Evolutionary conservation across 768 basidiomycete species (phyloP), one percentile per base, ranked within the genome.

Genomic region (Candolleomyces aberdarensis): DNA sequence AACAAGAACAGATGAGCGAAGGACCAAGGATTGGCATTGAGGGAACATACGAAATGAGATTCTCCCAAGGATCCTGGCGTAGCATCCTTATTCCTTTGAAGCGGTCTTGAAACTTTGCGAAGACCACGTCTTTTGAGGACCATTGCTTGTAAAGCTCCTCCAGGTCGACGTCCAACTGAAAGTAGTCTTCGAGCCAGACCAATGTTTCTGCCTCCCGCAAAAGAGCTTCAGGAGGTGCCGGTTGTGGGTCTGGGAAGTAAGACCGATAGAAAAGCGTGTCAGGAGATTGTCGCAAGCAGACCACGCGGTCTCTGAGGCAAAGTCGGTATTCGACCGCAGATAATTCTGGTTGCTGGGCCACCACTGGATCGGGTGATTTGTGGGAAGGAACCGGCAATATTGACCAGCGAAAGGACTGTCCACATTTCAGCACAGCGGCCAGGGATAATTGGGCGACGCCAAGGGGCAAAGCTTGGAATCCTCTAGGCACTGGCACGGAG

Each of bases 41-140:
- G 49, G 53, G 47, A 49, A 85, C 92, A 67, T 73, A 97, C 95
- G 93, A 94, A 48, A 98, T 76, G 31, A 98, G 82, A 67, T 92
- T 96, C 75, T 98, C 96, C 89, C 94, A 98, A 65, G 94, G 93
- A 69, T 96, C 94, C 74, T 98, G 96, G 67, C 92, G 81, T 44
- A 98, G 73, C 61, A 98, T 87, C 57, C 96, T 76, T 49, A 96
- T 91, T 8, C 97, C 97, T 59, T 81, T 72, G 63, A 95, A 91
- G 19, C 88, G 81, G 20, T 82, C 75, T 62, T 80, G 80, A 40
- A 89, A 72, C 41, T 73, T 78, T 22, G 83, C 77, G 70, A 98
- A 97, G 57, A 95, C 85, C 32, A 81, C 76, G 68, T 99, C 97
- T 50, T 80, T 76, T 17, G 67, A 65, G 36, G 84, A 77, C 96